These are phyloP conservation scores for Coelastrella sp. DNA, from an alignment of 139 green algal genomes.

Conservation along the genomic window DNA sequence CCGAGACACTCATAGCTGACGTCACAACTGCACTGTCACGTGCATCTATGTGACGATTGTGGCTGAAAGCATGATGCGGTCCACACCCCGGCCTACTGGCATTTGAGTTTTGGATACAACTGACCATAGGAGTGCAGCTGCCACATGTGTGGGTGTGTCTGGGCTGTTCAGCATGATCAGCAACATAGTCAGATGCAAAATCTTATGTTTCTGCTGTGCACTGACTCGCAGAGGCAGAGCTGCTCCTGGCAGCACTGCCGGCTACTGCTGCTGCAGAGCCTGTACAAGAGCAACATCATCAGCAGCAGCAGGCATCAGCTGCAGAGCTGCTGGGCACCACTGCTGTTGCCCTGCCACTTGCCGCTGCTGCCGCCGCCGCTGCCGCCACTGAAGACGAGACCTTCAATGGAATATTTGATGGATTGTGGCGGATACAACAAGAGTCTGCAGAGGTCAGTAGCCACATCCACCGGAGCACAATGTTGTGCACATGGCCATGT, in stretches of 20 bases:
- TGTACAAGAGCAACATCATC: constrained; percentile 18
- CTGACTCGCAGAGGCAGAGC: background rate
- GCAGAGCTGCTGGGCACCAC: background rate
- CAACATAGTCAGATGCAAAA: too few species aligned
- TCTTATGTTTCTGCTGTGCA: too few species aligned
- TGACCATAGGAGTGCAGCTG: too few species aligned
- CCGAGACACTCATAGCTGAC: too few species aligned
- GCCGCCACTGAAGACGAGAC: background rate
- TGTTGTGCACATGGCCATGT: background rate
- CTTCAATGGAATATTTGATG: constrained; percentile 54
- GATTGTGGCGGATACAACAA: constrained; percentile 67
- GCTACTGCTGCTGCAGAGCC: constrained; percentile 11
- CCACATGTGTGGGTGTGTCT: too few species aligned
- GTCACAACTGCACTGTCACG: too few species aligned
- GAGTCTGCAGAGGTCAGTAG: constrained; percentile 42
- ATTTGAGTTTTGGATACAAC: too few species aligned
- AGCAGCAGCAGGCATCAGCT: constrained; percentile 4
- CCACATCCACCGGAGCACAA: background rate
- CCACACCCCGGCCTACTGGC: too few species aligned
- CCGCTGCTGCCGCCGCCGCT: constrained; percentile 31
- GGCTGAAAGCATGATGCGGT: too few species aligned
- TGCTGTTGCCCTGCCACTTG: background rate
- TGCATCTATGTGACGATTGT: too few species aligned
- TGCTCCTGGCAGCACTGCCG: constrained; percentile 9
- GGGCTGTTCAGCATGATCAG: too few species aligned